Conservation (phyloP, 2,329 filamentous ascomycete species). For the Fusarium udum region DNA sequence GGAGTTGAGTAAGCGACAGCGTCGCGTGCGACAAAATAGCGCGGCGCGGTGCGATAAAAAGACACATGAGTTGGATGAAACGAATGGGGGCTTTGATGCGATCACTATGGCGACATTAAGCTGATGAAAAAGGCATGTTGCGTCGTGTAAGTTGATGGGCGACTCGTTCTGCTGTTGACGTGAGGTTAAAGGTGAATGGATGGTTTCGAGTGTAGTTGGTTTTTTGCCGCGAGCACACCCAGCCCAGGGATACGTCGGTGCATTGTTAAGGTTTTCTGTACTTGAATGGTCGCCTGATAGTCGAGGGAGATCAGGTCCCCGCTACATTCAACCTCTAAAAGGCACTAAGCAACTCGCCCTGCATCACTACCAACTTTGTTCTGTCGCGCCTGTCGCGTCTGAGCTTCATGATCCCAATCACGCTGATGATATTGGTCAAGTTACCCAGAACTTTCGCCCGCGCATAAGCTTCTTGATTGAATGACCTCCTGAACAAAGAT, state of each 20-base stretch:
- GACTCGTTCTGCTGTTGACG: conserved; percentile 41
- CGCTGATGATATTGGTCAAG: conserved; percentile 1
- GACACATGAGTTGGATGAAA: conserved; percentile 57
- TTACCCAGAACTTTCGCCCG: not conserved
- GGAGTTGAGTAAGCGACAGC: conserved; percentile 44
- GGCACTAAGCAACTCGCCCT: conserved; percentile 29
- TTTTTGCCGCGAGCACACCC: conserved; percentile 48
- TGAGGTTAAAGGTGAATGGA: conserved; percentile 40
- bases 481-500: not conserved
- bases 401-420: conserved; percentile 10
- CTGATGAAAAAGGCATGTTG: conserved; percentile 58
- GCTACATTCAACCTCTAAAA: conserved; percentile 30
- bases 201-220: conserved; percentile 49
- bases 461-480: not conserved
- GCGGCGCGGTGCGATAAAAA: conserved; percentile 55
- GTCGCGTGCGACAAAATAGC: conserved; percentile 60
- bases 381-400: conserved; percentile 45
- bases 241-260: conserved; percentile 28
- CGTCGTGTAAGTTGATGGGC: conserved; percentile 53
- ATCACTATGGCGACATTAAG: conserved; percentile 52
- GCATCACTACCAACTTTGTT: conserved; percentile 30
- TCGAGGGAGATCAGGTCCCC: conserved; percentile 9
- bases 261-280: conserved; percentile 41
- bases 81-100: conserved; percentile 51
- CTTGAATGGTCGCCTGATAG: not conserved